Conservation (phyloP, 345 rosid species). For the Eucalyptus lansdowneana region DNA sequence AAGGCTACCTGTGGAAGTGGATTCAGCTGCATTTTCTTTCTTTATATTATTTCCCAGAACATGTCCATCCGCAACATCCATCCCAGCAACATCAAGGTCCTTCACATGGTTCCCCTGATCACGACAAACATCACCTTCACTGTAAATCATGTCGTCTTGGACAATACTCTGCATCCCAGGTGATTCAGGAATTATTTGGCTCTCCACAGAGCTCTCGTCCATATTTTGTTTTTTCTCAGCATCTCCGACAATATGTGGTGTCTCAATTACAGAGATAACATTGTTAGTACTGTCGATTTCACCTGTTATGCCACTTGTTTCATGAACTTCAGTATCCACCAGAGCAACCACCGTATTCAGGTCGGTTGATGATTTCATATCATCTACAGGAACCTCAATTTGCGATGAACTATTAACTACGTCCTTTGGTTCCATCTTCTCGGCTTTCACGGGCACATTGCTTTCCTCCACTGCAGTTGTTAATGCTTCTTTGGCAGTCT, state of each 20-base stretch:
- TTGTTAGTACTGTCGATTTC: background rate
- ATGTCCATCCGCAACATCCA: background rate
- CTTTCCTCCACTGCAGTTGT: constrained; percentile 4
- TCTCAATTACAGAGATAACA: background rate
- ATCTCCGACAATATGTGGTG: background rate
- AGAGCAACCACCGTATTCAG: constrained; percentile 2
- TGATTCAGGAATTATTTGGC: background rate
- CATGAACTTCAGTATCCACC: background rate
- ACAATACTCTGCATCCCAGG: background rate
- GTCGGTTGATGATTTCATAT: background rate
- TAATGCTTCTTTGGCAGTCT: background rate
- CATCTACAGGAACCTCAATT: background rate
- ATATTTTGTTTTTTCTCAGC: background rate
- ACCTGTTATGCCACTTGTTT: background rate
- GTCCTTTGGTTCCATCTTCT: constrained; percentile 1
- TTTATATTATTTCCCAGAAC: background rate
- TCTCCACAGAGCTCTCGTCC: constrained; percentile 1
- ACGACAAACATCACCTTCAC: background rate
- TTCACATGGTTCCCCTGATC: background rate
- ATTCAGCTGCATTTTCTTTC: background rate
- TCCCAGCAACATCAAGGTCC: background rate
- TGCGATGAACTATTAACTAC: background rate
- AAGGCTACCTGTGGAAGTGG: background rate
- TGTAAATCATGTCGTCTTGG: background rate
- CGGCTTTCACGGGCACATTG: background rate